Evolutionary conservation across 2,329 filamentous ascomycete genomes (phyloP).

Genomic region (Helicocarpus griseus): DNA sequence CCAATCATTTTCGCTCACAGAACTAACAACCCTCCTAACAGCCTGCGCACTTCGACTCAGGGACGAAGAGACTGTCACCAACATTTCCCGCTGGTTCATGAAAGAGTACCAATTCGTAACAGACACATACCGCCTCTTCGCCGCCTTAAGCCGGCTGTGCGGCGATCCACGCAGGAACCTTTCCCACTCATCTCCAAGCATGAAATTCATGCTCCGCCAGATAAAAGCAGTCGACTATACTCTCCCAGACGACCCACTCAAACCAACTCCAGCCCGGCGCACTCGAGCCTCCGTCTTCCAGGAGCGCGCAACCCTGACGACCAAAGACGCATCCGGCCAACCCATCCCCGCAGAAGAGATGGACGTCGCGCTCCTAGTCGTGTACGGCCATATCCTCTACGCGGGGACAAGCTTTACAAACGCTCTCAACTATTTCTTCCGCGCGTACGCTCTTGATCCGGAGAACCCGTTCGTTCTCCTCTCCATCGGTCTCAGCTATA

Average conservation of each 20-base stretch:
- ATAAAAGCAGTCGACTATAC: slow-evolving; percentile 81
- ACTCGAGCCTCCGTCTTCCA: slow-evolving; percentile 34
- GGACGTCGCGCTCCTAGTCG: slow-evolving; percentile 71
- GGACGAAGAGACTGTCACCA: slow-evolving; percentile 65
- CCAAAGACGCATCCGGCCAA: slow-evolving; percentile 27
- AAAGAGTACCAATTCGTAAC: slow-evolving; percentile 69
- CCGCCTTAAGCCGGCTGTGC: slow-evolving; percentile 65
- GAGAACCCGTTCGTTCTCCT: slow-evolving; percentile 70
- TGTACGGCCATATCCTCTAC: slow-evolving; percentile 86
- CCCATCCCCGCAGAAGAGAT: slow-evolving; percentile 40
- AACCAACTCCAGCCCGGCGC: slow-evolving; percentile 15
- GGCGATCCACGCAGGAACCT: slow-evolving; percentile 51
- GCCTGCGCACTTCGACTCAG: slow-evolving; percentile 73
- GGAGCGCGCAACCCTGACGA: slow-evolving; percentile 33
- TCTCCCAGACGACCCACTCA: slow-evolving; percentile 42
- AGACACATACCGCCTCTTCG: slow-evolving; percentile 76
- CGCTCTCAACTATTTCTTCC: slow-evolving; percentile 79
- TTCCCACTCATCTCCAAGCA: slow-evolving; percentile 71
- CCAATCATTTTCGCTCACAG: not conserved
- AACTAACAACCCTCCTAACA: slow-evolving; percentile 26
- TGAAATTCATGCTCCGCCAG: slow-evolving; percentile 86
- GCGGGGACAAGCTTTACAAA: slow-evolving; percentile 73
- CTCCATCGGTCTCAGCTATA: slow-evolving; percentile 71
- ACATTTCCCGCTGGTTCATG: slow-evolving; percentile 73
- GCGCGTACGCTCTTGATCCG: slow-evolving; percentile 63